These are phyloP conservation scores for Blastobotrys americana DNA, from an alignment of 805 yeast genomes.

Conservation along the genomic window DNA sequence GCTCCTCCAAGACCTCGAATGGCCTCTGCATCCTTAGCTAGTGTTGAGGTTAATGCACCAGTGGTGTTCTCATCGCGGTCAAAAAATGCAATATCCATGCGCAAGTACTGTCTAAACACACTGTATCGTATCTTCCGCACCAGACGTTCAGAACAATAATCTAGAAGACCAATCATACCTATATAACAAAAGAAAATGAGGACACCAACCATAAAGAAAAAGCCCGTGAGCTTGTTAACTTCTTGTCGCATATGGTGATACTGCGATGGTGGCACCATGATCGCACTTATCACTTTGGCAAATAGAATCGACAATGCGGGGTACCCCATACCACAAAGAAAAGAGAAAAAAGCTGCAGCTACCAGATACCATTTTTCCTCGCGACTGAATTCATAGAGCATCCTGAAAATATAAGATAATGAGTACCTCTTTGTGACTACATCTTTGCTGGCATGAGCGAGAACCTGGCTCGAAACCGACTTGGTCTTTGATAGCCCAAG, in stretches of 20 bases:
- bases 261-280: constrained; percentile 28
- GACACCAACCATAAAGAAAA: constrained; percentile 31
- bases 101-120: constrained; percentile 30
- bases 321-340: constrained; percentile 32
- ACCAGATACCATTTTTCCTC: constrained; percentile 23
- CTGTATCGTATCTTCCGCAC: constrained; percentile 30
- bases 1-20: constrained; percentile 36
- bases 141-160: constrained; percentile 27
- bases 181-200: constrained; percentile 23
- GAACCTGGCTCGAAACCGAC: constrained; percentile 13
- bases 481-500: constrained; percentile 8
- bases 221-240: constrained; percentile 30
- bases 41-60: constrained; percentile 32
- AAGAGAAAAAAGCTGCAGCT: constrained; percentile 23
- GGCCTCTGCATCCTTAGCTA: constrained; percentile 37
- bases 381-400: constrained; percentile 23
- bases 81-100: constrained; percentile 33
- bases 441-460: constrained; percentile 1
- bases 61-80: constrained; percentile 32
- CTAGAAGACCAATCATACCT: constrained; percentile 20
- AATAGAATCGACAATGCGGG: constrained; percentile 33
- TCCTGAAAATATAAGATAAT: constrained; percentile 7
- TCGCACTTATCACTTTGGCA: constrained; percentile 29
- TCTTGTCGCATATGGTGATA: constrained; percentile 29
- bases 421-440: constrained; percentile 5